Percentiles rank a stretch among this genome's conserved stretches.
Conservation (phyloP, 805 yeast genomes). For the Teunomyces tritomae region DNA sequence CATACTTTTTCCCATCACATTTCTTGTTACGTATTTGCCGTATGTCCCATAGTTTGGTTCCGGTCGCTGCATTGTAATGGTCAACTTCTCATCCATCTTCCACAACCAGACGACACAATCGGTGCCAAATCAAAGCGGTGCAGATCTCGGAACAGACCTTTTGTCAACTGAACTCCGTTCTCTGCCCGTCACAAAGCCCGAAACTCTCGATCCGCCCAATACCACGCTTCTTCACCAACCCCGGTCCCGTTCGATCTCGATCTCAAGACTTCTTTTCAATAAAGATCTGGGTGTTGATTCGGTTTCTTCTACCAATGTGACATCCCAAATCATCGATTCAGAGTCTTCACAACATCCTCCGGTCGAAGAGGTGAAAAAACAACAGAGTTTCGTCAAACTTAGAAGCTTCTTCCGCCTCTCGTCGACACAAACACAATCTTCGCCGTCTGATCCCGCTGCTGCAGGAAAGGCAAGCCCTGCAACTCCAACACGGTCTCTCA, state of each 20-base stretch:
- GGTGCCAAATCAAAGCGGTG: neutral
- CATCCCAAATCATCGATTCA: neutral
- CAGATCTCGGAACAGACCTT: neutral
- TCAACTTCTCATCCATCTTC: constrained; percentile 1
- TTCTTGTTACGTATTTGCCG: neutral
- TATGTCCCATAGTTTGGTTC: neutral
- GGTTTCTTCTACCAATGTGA: neutral
- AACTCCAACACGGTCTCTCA: neutral
- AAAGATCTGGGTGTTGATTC: constrained; percentile 12
- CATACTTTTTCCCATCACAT: neutral
- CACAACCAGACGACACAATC: neutral
- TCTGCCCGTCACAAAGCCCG: constrained; percentile 11
- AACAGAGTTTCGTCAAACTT: constrained; percentile 25
- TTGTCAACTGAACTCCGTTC: constrained; percentile 6
- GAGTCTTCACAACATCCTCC: neutral
- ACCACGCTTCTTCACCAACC: constrained; percentile 4
- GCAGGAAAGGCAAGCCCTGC: neutral
- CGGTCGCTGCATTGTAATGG: neutral
- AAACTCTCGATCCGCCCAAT: constrained; percentile 4
- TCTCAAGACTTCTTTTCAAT: constrained; percentile 25
- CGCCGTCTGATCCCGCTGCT: neutral
- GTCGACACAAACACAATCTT: constrained; percentile 2
- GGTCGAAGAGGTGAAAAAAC: constrained; percentile 13
- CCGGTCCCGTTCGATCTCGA: constrained; percentile 24
- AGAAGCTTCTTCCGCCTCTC: constrained; percentile 26